A percentile compares a stretch with the other conserved stretches of the same genome.
phyloP scores from a whole-genome alignment of 257 asterid species.

The Ehretia macrophylla region DNA sequence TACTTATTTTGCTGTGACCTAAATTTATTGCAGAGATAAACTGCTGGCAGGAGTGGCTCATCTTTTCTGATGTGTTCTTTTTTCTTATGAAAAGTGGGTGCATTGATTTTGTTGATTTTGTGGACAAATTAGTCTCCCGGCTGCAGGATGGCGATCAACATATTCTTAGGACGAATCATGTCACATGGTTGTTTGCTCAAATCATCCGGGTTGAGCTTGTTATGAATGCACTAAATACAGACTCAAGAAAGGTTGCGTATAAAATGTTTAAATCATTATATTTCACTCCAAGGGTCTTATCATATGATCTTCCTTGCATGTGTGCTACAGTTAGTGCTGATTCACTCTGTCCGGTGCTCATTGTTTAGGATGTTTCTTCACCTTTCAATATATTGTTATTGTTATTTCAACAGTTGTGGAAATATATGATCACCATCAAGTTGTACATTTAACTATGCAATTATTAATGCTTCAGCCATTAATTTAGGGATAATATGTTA shows the following conservation, averaged over 20 bases:
- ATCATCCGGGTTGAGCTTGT: constrained; percentile 94
- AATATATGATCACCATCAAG: background rate
- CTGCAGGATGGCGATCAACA: constrained; percentile 86
- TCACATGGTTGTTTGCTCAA: constrained; percentile 95
- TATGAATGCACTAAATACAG: constrained; percentile 77
- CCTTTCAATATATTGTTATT: no score
- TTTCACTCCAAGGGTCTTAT: background rate
- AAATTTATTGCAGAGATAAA: constrained; percentile 60
- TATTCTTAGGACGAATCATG: constrained; percentile 92
- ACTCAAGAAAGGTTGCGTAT: constrained; percentile 74
- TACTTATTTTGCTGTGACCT: constrained; percentile 8
- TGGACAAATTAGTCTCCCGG: constrained; percentile 86
- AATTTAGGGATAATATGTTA: constrained; percentile 15
- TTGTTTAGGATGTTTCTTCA: background rate
- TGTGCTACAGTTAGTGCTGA: background rate
- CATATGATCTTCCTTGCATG: background rate
- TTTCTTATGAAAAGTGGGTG: constrained; percentile 95
- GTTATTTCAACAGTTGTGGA: background rate
- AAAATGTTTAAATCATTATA: background rate
- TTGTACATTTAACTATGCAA: background rate
- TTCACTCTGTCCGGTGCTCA: background rate
- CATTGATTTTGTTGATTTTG: constrained; percentile 92
- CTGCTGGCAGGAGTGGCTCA: constrained; percentile 99
- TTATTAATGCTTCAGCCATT: background rate
- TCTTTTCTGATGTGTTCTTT: constrained; percentile 85